Evolutionary conservation across 2,329 filamentous ascomycete species (phyloP).

Genomic region (Dendryphion nanum): DNA sequence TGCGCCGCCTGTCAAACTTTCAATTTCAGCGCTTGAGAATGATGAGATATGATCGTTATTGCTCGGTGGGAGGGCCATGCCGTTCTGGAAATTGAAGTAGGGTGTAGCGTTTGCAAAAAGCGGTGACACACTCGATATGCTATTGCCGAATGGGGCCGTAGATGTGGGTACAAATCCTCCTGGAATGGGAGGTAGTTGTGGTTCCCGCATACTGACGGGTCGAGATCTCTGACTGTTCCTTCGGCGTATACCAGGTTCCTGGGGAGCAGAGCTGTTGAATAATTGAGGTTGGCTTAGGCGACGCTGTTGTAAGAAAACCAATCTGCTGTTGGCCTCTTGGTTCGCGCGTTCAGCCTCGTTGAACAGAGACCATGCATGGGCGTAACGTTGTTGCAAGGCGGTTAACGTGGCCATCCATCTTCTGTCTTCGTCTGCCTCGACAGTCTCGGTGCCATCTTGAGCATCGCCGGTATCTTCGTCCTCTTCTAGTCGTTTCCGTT

Average conservation of each 20-base stretch:
- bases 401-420: constrained; percentile 57
- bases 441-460: constrained; percentile 42
- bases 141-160: constrained; percentile 47
- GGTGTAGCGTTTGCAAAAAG: constrained; percentile 51
- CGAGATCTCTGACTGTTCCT: constrained; percentile 43
- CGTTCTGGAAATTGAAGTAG: constrained; percentile 59
- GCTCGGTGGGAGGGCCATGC: constrained; percentile 54
- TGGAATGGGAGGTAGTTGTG: constrained; percentile 25
- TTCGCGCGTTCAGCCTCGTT: constrained; percentile 38
- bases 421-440: constrained; percentile 47
- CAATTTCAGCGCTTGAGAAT: constrained; percentile 62
- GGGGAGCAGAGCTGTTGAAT: constrained; percentile 29
- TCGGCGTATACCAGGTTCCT: constrained; percentile 32
- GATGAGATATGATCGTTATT: constrained; percentile 22
- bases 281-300: constrained; percentile 40
- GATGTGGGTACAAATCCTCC: constrained; percentile 37
- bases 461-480: constrained; percentile 44
- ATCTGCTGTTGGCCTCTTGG: constrained; percentile 42
- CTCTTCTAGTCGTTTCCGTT: constrained; percentile 55
- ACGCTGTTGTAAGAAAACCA: constrained; percentile 39
- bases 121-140: constrained; percentile 50
- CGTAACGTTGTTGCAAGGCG: constrained; percentile 53
- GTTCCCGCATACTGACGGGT: constrained; percentile 40
- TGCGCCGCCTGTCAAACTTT: constrained; percentile 61
- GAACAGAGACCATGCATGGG: constrained; percentile 34